Conservation (phyloP, 164 flowering plant species). For the Hamamelis virginiana region DNA sequence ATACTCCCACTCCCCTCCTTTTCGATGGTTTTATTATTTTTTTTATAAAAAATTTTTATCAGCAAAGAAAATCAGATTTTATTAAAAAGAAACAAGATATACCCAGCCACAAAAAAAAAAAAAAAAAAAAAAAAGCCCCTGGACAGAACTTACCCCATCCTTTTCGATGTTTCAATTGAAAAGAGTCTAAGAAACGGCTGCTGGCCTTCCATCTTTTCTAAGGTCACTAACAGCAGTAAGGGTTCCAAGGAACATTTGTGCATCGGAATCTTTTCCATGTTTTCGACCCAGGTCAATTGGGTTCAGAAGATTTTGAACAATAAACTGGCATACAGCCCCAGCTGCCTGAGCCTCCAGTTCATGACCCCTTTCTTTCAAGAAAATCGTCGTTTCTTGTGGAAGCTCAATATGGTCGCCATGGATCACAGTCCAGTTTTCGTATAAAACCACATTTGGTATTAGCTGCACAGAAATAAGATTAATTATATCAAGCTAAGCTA, state of each 20-base stretch:
- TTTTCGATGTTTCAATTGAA: background rate
- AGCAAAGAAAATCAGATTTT: too few relatives aligned
- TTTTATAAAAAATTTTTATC: too few relatives aligned
- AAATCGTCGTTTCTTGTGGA: slow-evolving; percentile 43
- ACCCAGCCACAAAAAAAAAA: too few relatives aligned
- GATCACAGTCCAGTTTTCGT: slow-evolving; percentile 74
- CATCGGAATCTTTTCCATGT: slow-evolving; percentile 13
- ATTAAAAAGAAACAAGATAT: too few relatives aligned
- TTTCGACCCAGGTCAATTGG: slow-evolving; percentile 34
- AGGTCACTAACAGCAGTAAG: slow-evolving; percentile 90
- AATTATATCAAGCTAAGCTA: too few relatives aligned
- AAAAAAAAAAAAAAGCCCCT: too few relatives aligned
- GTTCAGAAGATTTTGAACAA: slow-evolving; percentile 55
- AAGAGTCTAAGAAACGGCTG: slow-evolving; percentile 37
- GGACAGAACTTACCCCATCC: too few relatives aligned
- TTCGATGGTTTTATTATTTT: too few relatives aligned
- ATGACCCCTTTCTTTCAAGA: slow-evolving; percentile 73
- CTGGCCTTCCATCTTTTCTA: slow-evolving; percentile 78
- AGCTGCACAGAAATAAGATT: slow-evolving; percentile 49
- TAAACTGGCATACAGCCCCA: slow-evolving; percentile 77
- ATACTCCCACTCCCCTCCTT: background rate
- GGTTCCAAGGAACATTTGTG: slow-evolving; percentile 38
- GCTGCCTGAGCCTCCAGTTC: slow-evolving; percentile 38
- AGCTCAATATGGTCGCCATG: slow-evolving; percentile 84
- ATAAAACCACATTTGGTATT: slow-evolving; percentile 73